Conservation (phyloP, 805 yeast species). For the Saturnispora quitensis region DNA sequence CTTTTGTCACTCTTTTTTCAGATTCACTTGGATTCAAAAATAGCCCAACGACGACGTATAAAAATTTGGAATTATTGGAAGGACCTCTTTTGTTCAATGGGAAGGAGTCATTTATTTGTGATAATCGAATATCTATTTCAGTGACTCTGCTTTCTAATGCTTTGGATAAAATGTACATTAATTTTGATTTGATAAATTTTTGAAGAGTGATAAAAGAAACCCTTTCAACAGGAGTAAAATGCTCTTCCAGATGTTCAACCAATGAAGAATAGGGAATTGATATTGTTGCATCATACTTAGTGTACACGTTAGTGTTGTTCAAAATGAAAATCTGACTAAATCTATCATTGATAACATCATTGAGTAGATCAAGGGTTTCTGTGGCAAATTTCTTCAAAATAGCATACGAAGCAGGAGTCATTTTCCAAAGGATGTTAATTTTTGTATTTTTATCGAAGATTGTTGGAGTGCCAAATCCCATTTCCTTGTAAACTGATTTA, state of each 20-base stretch:
- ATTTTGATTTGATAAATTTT: slow-evolving; percentile 50
- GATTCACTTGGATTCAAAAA: slow-evolving; percentile 60
- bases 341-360: slow-evolving; percentile 76
- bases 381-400: slow-evolving; percentile 55
- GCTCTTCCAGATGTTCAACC: slow-evolving; percentile 29
- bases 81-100: slow-evolving; percentile 49
- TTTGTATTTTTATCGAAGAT: slow-evolving; percentile 68
- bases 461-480: slow-evolving; percentile 65
- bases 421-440: slow-evolving; percentile 72
- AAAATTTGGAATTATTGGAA: slow-evolving; percentile 21
- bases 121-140: slow-evolving; percentile 27
- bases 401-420: slow-evolving; percentile 60
- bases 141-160: slow-evolving; percentile 47
- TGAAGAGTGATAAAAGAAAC: slow-evolving; percentile 64
- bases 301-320: slow-evolving; percentile 40
- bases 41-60: slow-evolving; percentile 47
- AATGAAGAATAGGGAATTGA: slow-evolving; percentile 40
- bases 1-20: slow-evolving; percentile 78
- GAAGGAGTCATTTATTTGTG: slow-evolving; percentile 22
- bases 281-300: slow-evolving; percentile 61
- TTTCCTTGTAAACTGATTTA: slow-evolving; percentile 35
- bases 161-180: slow-evolving; percentile 46
- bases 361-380: slow-evolving; percentile 57
- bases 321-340: slow-evolving; percentile 70
- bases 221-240: slow-evolving; percentile 63